These are phyloP conservation scores for Epichloe baconii DNA, from an alignment of 2,329 filamentous ascomycete species.

Conservation along the genomic window DNA sequence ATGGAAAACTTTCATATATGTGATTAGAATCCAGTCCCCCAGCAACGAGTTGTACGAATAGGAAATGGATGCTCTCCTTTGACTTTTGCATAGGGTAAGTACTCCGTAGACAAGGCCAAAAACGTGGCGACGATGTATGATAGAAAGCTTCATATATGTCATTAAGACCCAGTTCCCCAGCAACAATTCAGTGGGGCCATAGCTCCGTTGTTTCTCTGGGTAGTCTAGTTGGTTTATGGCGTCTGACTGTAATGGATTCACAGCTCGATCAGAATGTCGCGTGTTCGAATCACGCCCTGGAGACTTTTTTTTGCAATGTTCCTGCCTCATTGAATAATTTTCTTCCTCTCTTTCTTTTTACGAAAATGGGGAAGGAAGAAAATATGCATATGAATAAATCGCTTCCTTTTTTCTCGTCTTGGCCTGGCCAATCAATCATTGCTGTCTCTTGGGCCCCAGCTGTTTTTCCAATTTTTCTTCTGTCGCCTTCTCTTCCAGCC, in stretches of 20 bases:
- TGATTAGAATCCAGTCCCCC: rapidly evolving
- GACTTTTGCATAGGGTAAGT: too few species aligned
- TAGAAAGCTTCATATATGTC: neutral
- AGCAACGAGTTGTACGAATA: neutral
- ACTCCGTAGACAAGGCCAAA: too few species aligned
- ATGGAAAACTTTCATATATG: neutral
- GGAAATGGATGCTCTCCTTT: neutral
- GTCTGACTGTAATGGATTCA: slow-evolving; percentile 15
- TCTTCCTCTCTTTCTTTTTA: too few species aligned
- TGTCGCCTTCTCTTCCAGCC: too few species aligned
- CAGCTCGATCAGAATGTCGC: slow-evolving; percentile 14
- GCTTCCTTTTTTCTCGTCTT: too few species aligned
- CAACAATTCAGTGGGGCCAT: neutral
- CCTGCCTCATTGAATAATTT: too few species aligned
- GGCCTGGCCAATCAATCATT: too few species aligned
- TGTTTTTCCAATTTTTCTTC: too few species aligned
- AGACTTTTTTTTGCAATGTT: slow-evolving; percentile 8
- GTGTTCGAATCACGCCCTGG: slow-evolving; percentile 18
- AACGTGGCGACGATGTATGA: neutral
- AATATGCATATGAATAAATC: too few species aligned
- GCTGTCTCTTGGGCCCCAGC: too few species aligned
- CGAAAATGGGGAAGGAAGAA: too few species aligned
- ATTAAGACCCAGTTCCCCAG: rapidly evolving
- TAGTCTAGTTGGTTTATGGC: slow-evolving; percentile 19
- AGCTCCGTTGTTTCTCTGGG: slow-evolving; percentile 9